Evolutionary conservation across 73 alveolate species (phyloP), one percentile per base, ranked within the genome.

Genomic region (Paraurostyla sp.): DNA sequence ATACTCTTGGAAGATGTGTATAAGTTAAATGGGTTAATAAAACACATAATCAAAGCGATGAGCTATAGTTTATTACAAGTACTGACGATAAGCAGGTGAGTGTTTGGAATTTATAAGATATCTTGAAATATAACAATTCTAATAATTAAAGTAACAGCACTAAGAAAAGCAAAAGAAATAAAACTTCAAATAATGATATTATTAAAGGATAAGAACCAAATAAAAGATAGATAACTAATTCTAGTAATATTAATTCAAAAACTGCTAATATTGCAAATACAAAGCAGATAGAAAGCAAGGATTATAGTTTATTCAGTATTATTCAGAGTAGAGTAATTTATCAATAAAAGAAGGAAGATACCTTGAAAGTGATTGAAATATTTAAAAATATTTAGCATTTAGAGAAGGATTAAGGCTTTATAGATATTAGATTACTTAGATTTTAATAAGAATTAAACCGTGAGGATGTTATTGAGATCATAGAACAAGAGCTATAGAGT

Each of bases 1-100:
- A n/a, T n/a, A n/a, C n/a, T n/a, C n/a, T n/a, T n/a, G n/a, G n/a
- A n/a, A n/a, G n/a, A n/a, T n/a, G n/a, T n/a, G n/a, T n/a, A n/a
- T n/a, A n/a, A n/a, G n/a, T n/a, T n/a, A n/a, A n/a, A n/a, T n/a
- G n/a, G n/a, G n/a, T n/a, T n/a, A n/a, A n/a, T n/a, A n/a, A n/a
- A n/a, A n/a, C n/a, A n/a, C n/a, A n/a, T n/a, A n/a, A n/a, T n/a
- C n/a, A n/a, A n/a, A n/a, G n/a, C n/a, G n/a, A n/a, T n/a, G n/a
- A n/a, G n/a, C n/a, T n/a, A n/a, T n/a, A n/a, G n/a, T 52, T 52
- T 52, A n/a, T 52, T 9, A 52, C 69, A 52, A 52, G 69, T 52
- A 18, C 69, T 4, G 69, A 52, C 23, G 69, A 52, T 35, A 52
- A 52, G 30, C 30, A 52, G 23, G 11, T 52, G 4, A 52, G 13